Conservation (phyloP, 108 stramenopile genomes). For the Fragilaria crotonensis region DNA sequence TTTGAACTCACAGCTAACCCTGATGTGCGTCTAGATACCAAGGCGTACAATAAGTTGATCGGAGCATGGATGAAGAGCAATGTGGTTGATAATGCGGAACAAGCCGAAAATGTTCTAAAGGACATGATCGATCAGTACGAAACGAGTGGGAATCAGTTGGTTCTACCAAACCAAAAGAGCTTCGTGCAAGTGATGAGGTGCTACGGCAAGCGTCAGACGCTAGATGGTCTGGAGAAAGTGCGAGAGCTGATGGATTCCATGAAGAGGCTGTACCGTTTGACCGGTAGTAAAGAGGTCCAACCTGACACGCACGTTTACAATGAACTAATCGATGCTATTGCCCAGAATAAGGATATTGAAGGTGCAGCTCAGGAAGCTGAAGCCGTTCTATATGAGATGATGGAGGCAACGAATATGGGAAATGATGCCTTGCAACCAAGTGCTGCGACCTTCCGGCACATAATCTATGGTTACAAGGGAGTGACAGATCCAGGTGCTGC, state of each 20-base stretch:
- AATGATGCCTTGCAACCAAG: conserved; percentile 48
- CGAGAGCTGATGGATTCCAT: conserved; percentile 21
- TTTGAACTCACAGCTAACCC: conserved; percentile 9
- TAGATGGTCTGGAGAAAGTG: conserved; percentile 7
- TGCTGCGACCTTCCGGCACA: conserved; percentile 23
- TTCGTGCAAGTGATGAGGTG: conserved; percentile 41
- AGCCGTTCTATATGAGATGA: conserved; percentile 35
- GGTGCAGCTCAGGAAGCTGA: conserved; percentile 27
- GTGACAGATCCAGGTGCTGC: conserved; percentile 1
- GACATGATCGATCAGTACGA: conserved; percentile 9
- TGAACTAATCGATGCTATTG: conserved; percentile 19
- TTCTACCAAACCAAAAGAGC: conserved; percentile 24
- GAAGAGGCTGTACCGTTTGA: conserved; percentile 14
- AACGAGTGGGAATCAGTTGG: background rate
- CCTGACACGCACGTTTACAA: conserved; percentile 33
- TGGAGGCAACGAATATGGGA: conserved; percentile 30
- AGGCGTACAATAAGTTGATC: conserved; percentile 31
- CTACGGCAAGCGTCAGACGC: background rate
- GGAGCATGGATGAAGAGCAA: conserved; percentile 16
- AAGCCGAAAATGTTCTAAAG: conserved; percentile 23
- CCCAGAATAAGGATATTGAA: background rate
- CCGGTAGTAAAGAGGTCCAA: conserved; percentile 20
- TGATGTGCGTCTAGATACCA: background rate
- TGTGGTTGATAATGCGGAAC: conserved; percentile 10
- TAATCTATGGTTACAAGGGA: conserved; percentile 13